Evolutionary conservation across 2,329 filamentous ascomycete genomes (phyloP).

Genomic region (Sarocladiaceae sp.): DNA sequence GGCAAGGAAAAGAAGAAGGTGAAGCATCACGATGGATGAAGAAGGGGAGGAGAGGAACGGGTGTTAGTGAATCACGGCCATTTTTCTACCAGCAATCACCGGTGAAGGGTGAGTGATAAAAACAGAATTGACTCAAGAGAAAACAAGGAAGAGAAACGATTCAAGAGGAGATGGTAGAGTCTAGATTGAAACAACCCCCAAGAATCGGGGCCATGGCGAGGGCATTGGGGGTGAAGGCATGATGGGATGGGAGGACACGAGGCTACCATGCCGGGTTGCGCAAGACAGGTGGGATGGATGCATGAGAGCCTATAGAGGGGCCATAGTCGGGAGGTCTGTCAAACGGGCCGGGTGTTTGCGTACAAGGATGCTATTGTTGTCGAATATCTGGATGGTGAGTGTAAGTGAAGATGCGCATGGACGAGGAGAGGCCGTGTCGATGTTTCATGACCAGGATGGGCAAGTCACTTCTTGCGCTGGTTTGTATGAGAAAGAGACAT

Average conservation of each 20-base stretch:
- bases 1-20: constrained; percentile 11
- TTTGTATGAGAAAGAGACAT: not conserved
- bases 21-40: constrained; percentile 6
- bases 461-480: not conserved
- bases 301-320: constrained; percentile 5
- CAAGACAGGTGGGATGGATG: too few relatives aligned
- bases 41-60: constrained; percentile 5
- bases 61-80: constrained; percentile 3
- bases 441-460: constrained; percentile 6
- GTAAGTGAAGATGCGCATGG: too few relatives aligned
- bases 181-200: constrained; percentile 4
- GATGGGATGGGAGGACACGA: not conserved
- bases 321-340: not conserved
- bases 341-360: too few relatives aligned
- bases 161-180: not conserved
- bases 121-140: too few relatives aligned
- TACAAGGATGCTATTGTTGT: too few relatives aligned
- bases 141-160: constrained; percentile 1
- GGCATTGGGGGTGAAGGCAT: not conserved
- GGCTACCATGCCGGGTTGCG: not conserved
- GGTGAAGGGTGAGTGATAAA: too few relatives aligned
- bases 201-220: not conserved
- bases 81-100: too few relatives aligned
- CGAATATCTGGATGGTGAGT: too few relatives aligned
- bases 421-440: too few relatives aligned